A percentile compares a stretch with the other conserved stretches of the same genome.
These are phyloP conservation scores for Ceratocystis huliohia DNA, from an alignment of 2,329 filamentous ascomycete genomes.

Conservation along the genomic window DNA sequence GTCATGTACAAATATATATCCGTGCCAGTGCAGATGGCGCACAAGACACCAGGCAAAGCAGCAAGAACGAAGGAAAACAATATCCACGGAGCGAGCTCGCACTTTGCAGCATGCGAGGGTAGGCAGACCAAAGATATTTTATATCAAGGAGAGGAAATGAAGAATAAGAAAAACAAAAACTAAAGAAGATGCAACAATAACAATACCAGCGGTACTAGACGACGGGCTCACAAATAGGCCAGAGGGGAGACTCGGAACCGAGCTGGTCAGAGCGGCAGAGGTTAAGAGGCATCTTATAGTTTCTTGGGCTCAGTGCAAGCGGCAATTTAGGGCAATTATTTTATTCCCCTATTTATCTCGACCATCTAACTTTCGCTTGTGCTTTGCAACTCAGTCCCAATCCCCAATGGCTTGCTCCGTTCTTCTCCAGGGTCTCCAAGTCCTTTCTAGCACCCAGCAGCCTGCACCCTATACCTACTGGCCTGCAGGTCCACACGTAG, in stretches of 20 bases:
- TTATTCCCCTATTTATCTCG: slow-evolving; percentile 3
- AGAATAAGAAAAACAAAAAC: not conserved
- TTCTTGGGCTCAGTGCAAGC: not conserved
- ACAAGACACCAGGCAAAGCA: not conserved
- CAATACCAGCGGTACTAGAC: not conserved
- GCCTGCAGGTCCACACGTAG: not conserved
- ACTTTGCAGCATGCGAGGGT: not conserved
- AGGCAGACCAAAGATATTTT: not conserved
- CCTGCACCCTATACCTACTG: not conserved
- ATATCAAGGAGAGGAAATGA: not conserved
- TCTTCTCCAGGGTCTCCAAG: not conserved
- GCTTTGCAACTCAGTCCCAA: not conserved
- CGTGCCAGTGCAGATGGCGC: no score
- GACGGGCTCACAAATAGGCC: not conserved
- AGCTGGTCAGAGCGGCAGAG: slow-evolving; percentile 2
- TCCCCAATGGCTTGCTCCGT: not conserved
- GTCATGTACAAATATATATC: no score
- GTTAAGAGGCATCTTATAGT: slow-evolving; percentile 9
- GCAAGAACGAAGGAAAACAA: not conserved
- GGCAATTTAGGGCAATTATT: not conserved
- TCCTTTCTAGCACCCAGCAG: not conserved
- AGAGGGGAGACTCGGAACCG: slow-evolving; percentile 6
- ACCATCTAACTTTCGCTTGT: not conserved
- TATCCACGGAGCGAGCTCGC: not conserved
- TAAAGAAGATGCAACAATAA: not conserved